Base-by-base conservation (phyloP, 1,139 yeast genomes). In the Suhomyces anneliseae region DNA sequence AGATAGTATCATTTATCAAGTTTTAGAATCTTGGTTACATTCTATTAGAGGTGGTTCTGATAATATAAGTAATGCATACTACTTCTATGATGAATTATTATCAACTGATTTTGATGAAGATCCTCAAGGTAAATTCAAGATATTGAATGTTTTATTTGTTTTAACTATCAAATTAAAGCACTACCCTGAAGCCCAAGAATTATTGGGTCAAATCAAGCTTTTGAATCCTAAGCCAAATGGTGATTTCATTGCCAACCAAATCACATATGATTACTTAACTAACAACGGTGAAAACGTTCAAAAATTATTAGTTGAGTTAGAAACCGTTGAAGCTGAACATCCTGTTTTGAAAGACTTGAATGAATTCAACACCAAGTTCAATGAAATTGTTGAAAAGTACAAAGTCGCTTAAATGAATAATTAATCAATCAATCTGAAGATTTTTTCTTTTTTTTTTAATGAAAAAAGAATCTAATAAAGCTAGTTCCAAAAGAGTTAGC, bases 81-180 rank as follows among this genome's bases (percentile, higher is more conserved):
- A 84, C 64, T 85, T 87, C 56, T 87, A 80, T 64, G 93, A 87
- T 62, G 95, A 87, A 65, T 71, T 84, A 47, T 75, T 83, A 45
- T 78, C 81, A 41, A 63, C 73, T 27, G 76, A 72, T 49, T 72
- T 70, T 46, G 74, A 72, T 32, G 66, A 64, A 42, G 78, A 74
- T 47, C 53, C 60, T 8, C 63, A 59, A 39, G 76, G 76, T 32
- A 70, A 70, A 52, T 67, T 64, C 52, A 68, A 65, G 48, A 58
- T 70, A 19, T 69, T 74, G 55, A 68, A 60, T 49, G 62, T 66
- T 10, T 65, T 75, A 50, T 71, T 74, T 45, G 78, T 65, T 9
- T 69, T 75, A 59, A 72, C 77, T 7, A 61, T 75, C 50, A 75
- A 75, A 56, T 69, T 75, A 58, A 70, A 72, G 50, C 79, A 74